These are phyloP conservation scores for Homolaphlyctis polyrhiza DNA, from an alignment of 371 early-diverging fungal genomes.

Conservation along the genomic window DNA sequence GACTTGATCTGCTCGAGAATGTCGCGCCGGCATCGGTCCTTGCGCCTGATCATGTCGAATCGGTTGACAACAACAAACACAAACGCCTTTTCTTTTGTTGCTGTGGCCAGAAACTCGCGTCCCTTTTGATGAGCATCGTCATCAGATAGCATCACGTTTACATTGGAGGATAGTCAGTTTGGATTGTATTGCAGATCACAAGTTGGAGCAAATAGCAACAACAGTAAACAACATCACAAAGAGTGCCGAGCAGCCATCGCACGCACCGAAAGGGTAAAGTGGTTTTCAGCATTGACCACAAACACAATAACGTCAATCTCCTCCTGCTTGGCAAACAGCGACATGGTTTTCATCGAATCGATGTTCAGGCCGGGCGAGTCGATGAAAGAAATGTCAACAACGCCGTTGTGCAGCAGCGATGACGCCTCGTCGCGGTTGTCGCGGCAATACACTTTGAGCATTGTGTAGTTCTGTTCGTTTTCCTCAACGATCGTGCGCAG, in stretches of 20 bases:
- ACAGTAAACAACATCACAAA: background rate
- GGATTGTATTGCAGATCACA: background rate
- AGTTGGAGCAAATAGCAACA: background rate
- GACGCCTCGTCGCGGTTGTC: slow-evolving; percentile 38
- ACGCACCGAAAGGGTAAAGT: slow-evolving; percentile 91
- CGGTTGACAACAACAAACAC: slow-evolving; percentile 97
- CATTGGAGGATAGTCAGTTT: too few relatives aligned
- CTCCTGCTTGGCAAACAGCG: slow-evolving; percentile 93
- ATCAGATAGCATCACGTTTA: background rate
- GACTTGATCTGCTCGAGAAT: slow-evolving; percentile 91
- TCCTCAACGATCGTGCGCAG: slow-evolving; percentile 52
- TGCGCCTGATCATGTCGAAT: slow-evolving; percentile 91
- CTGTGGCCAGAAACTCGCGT: slow-evolving; percentile 89
- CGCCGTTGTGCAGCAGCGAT: slow-evolving; percentile 82
- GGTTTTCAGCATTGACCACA: slow-evolving; percentile 97
- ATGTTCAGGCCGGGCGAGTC: slow-evolving; percentile 98
- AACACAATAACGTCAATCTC: slow-evolving; percentile 98
- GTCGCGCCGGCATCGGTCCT: slow-evolving; percentile 85
- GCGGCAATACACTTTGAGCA: slow-evolving; percentile 84
- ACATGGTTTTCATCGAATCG: slow-evolving; percentile 92
- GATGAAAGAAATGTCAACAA: slow-evolving; percentile 90
- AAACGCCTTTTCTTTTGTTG: slow-evolving; percentile 95
- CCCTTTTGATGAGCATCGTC: slow-evolving; percentile 58
- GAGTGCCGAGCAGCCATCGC: background rate
- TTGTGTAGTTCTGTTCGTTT: slow-evolving; percentile 63